Base-by-base conservation (phyloP, 1,284 basidiomycete genomes). In the Entoloma clypeatum region DNA sequence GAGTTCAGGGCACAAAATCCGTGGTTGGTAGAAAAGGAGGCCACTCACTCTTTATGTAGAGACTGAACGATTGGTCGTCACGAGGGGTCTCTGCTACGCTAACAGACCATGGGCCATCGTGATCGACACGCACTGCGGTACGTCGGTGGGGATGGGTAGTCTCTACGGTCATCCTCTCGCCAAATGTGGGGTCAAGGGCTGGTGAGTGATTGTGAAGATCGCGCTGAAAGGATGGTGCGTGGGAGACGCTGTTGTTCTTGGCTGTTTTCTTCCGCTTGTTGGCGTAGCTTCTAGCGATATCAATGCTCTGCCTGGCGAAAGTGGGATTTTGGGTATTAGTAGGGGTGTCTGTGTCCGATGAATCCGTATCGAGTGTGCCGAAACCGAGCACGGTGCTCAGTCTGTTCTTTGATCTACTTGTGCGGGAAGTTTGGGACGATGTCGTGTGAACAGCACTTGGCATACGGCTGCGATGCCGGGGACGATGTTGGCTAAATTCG, bases 31-130 rank as follows among this genome's bases (percentile, higher is more conserved):
- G 33, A 28, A 19, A 41, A 44, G 37, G 39, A 43, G 48, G 43
- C 46, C 38, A 73, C 76, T 67, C 58, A 79, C 77, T 81, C 71
- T 81, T 81, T 60, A 81, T 75, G 65, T 84, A 84, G 59, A 84
- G 71, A 54, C 71, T 77, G 62, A 79, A 82, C 29, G 75, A 72
- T 48, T 68, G 65, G 41, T 71, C 54, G 62, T 80, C 75, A 58
- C 78, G 68, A 23, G 78, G 77, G 34, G 72, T 76, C 63, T 84
- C 81, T 46, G 83, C 83, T 51, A 86, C 84, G 56, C 79, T 82
- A 56, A 86, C 74, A 51, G 73, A 77, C 84, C 83, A 86, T 8
- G 75, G 79, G 16, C 79, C 81, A 57, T 84, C 82, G 60, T 81
- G 72, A 57, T 81, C 77, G 51, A 77, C 69, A 38, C 76, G 70